These are phyloP conservation scores for Ulvella scutata DNA, from an alignment of 139 green algal species.

Conservation along the genomic window DNA sequence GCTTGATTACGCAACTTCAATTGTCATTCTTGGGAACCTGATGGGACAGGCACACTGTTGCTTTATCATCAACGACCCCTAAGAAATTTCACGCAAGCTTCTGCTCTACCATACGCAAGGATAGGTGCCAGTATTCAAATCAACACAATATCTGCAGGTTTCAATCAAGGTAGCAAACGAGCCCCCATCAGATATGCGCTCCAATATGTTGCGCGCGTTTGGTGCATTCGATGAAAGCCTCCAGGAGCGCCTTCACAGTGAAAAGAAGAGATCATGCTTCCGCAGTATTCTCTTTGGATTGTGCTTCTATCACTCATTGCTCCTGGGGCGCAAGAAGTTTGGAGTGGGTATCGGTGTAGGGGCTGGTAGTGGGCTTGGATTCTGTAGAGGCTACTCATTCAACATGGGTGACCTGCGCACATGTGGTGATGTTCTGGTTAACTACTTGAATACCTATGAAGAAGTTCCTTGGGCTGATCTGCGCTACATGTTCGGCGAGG, in stretches of 20 bases:
- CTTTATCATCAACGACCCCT: too few species aligned
- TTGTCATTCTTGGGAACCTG: too few species aligned
- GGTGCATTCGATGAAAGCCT: slow-evolving; percentile 49
- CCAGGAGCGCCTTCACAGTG: slow-evolving; percentile 32
- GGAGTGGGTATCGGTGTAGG: slow-evolving; percentile 66
- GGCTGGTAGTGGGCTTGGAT: slow-evolving; percentile 63
- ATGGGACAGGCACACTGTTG: too few species aligned
- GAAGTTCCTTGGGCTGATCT: slow-evolving; percentile 61
- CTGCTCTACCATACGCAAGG: too few species aligned
- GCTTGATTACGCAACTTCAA: too few species aligned
- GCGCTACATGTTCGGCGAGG: slow-evolving; percentile 76
- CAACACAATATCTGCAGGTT: not conserved
- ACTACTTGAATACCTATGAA: slow-evolving; percentile 68
- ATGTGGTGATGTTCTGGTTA: slow-evolving; percentile 70
- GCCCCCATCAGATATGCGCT: slow-evolving; percentile 69
- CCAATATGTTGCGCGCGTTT: slow-evolving; percentile 70
- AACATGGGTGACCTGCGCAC: slow-evolving; percentile 76
- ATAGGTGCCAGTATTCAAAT: not conserved
- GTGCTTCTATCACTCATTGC: slow-evolving; percentile 83
- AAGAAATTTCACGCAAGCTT: too few species aligned
- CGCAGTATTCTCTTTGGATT: slow-evolving; percentile 64
- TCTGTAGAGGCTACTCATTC: slow-evolving; percentile 78
- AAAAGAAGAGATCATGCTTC: slow-evolving; percentile 50
- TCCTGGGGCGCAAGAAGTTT: slow-evolving; percentile 81
- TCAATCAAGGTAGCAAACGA: slow-evolving; percentile 64